phyloP scores from a whole-genome alignment of 2,329 filamentous ascomycete genomes.

The Phaeosphaeriaceae sp. region DNA sequence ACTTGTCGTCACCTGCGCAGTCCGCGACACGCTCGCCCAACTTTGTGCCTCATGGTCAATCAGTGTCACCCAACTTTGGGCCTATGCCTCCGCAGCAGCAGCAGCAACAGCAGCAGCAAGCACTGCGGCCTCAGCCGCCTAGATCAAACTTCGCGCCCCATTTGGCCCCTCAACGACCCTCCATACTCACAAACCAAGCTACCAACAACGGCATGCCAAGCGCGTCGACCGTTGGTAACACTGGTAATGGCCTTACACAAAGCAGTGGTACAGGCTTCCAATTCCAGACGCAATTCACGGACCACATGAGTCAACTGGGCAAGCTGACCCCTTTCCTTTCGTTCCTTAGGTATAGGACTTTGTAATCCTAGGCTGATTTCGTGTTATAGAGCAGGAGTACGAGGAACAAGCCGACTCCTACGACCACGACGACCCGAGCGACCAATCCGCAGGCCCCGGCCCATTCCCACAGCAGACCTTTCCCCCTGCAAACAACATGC shows the following conservation, averaged over 20 bases:
- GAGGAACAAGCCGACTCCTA: slow-evolving; percentile 88
- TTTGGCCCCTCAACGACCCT: slow-evolving; percentile 49
- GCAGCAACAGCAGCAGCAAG: slow-evolving; percentile 52
- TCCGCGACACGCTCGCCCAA: slow-evolving; percentile 66
- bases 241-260: slow-evolving; percentile 44
- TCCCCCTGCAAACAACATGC: slow-evolving; percentile 55
- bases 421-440: slow-evolving; percentile 74
- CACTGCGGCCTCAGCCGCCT: slow-evolving; percentile 54
- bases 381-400: slow-evolving; percentile 91
- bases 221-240: slow-evolving; percentile 46
- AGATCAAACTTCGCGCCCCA: slow-evolving; percentile 56
- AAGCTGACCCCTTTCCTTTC: slow-evolving; percentile 68
- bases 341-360: slow-evolving; percentile 60
- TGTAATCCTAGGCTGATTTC: slow-evolving; percentile 73
- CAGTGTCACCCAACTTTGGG: slow-evolving; percentile 67
- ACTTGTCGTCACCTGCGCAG: slow-evolving; percentile 71
- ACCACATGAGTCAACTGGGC: slow-evolving; percentile 95
- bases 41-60: slow-evolving; percentile 64
- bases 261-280: slow-evolving; percentile 61
- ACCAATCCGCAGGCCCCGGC: slow-evolving; percentile 72
- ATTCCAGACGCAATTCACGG: slow-evolving; percentile 89
- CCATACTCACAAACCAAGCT: slow-evolving; percentile 45
- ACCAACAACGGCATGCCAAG: slow-evolving; percentile 46
- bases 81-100: slow-evolving; percentile 56
- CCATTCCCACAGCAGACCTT: slow-evolving; percentile 66